Evolutionary conservation across 208 protist genomes (phyloP).

Genomic region (Acanthamoeba triangularis): DNA sequence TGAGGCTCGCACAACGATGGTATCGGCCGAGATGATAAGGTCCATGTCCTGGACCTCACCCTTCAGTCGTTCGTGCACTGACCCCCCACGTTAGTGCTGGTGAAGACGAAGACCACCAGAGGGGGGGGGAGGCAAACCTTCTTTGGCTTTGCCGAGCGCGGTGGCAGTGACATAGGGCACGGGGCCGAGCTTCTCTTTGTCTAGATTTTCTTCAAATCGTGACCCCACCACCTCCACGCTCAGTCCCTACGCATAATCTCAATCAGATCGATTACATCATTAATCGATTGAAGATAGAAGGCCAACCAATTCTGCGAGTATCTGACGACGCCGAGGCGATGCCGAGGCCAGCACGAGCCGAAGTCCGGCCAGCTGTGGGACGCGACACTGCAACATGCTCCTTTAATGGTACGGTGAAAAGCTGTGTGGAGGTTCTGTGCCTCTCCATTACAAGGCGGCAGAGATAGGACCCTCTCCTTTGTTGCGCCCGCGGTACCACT

Average conservation of each 20-base stretch:
- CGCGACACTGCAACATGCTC: too few species aligned
- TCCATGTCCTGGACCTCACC: not conserved
- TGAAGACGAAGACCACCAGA: too few species aligned
- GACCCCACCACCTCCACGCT: constrained; percentile 52
- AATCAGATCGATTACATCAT: not conserved
- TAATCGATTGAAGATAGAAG: not conserved
- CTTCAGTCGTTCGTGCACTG: constrained; percentile 8
- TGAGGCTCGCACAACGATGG: constrained; percentile 72
- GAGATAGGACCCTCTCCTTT: not conserved
- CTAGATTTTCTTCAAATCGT: constrained; percentile 77
- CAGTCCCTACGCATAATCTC: not conserved
- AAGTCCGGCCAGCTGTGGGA: not conserved
- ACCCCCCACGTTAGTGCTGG: too few species aligned
- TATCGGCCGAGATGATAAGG: constrained; percentile 84
- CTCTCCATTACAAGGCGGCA: too few species aligned
- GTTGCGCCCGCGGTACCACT: not conserved
- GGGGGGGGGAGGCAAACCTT: constrained; percentile 54
- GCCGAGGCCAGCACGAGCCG: constrained; percentile 71
- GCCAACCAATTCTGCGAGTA: not conserved
- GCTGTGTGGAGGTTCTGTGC: too few species aligned
- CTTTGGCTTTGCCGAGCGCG: constrained; percentile 68
- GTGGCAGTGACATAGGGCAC: constrained; percentile 66
- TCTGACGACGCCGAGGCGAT: constrained; percentile 57
- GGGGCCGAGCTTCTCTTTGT: constrained; percentile 60
- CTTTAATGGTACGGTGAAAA: too few species aligned